Percentiles rank a stretch among this genome's conserved stretches.
These are phyloP conservation scores for Chloromonas sp. DNA, from an alignment of 163 green algal genomes.

Conservation along the genomic window DNA sequence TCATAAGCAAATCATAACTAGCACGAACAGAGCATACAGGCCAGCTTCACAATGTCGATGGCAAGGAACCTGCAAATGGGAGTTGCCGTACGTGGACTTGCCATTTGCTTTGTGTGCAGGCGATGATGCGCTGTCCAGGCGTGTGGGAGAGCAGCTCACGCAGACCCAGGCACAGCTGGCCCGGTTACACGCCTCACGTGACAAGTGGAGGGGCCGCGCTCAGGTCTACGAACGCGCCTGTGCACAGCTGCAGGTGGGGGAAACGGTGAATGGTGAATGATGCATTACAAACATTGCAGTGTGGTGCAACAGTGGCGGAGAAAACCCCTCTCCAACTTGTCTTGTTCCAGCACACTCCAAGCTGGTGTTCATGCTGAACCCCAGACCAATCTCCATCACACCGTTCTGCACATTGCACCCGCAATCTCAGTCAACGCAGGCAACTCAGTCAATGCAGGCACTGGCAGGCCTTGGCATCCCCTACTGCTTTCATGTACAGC, in stretches of 20 bases:
- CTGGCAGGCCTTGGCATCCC: no score
- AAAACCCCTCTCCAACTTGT: neutral
- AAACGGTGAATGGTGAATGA: neutral
- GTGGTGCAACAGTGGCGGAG: neutral
- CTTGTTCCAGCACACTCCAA: neutral
- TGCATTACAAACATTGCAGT: neutral
- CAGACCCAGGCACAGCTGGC: neutral
- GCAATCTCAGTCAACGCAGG: no score
- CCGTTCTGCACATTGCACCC: neutral
- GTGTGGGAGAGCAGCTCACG: neutral
- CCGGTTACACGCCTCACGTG: neutral
- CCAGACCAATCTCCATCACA: neutral
- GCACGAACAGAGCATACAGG: neutral
- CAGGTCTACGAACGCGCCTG: neutral
- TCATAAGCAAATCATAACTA: no score
- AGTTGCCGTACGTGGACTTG: neutral
- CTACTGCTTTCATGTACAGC: neutral
- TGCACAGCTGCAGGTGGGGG: conserved; percentile 1
- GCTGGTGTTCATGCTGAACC: neutral
- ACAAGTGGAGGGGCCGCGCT: neutral
- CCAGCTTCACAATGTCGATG: neutral
- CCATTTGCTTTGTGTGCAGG: neutral
- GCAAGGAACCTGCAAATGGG: neutral
- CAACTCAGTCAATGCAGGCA: no score
- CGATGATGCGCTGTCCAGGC: neutral